phyloP scores from a whole-genome alignment of 139 green algal genomes.

The Chlorella sp. region DNA sequence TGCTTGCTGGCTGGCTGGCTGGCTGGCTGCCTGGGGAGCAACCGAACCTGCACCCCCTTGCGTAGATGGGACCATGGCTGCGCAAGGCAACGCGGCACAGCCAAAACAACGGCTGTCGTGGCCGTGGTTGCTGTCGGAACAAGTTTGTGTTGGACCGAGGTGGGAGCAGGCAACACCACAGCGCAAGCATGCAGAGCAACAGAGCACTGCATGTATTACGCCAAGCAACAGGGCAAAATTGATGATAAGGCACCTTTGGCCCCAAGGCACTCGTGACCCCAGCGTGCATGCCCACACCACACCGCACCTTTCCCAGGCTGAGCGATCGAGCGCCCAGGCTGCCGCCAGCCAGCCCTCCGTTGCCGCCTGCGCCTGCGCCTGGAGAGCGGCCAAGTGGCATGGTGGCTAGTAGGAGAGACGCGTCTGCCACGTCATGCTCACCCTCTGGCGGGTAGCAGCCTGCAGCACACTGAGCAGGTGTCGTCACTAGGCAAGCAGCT shows the following conservation, averaged over 20 bases:
- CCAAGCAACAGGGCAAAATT: no score
- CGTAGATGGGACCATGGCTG: no score
- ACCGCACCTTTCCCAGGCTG: not conserved
- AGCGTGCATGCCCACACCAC: no score
- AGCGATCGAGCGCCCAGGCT: not conserved
- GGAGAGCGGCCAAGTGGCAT: not conserved
- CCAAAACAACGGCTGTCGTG: no score
- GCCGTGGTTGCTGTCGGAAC: no score
- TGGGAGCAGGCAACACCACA: not conserved
- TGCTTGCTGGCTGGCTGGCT: no score
- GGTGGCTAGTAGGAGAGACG: not conserved
- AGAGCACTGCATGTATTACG: not conserved
- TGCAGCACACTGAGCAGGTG: not conserved
- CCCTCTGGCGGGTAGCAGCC: conserved; percentile 6
- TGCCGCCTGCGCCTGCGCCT: not conserved
- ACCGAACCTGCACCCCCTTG: not conserved
- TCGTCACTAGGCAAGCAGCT: not conserved
- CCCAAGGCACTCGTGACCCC: no score
- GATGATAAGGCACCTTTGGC: no score
- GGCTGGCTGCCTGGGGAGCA: no score
- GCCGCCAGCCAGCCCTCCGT: not conserved
- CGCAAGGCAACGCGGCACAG: no score
- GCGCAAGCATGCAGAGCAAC: not conserved
- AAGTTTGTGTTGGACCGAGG: not conserved
- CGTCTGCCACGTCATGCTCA: not conserved